Percentiles rank a stretch among this genome's conserved stretches.
Conservation (phyloP, 2,329 filamentous ascomycete species). For the Penicillium paneum region DNA sequence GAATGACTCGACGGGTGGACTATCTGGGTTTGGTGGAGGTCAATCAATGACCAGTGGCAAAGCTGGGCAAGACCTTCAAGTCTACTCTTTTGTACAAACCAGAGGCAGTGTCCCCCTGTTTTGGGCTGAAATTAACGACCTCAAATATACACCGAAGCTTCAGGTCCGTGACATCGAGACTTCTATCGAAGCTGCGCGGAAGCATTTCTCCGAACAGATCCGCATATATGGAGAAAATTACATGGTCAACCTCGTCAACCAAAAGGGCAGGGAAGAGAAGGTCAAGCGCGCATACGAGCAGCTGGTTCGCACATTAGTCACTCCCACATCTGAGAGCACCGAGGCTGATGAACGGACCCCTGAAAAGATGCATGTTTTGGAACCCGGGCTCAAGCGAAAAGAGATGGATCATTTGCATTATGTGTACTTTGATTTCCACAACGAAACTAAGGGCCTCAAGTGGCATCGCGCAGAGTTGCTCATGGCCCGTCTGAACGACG, state of each 20-base stretch:
- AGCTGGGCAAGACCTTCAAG: constrained; percentile 73
- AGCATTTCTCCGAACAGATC: constrained; percentile 93
- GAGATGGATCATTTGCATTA: constrained; percentile 86
- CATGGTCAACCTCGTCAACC: constrained; percentile 94
- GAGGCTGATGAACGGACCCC: constrained; percentile 64
- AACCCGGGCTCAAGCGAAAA: constrained; percentile 58
- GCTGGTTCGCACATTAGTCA: constrained; percentile 73
- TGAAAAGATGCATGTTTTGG: constrained; percentile 79
- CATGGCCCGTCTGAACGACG: constrained; percentile 74
- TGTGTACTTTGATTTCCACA: constrained; percentile 97
- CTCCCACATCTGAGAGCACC: constrained; percentile 63
- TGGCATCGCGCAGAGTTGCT: constrained; percentile 90
- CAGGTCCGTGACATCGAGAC: constrained; percentile 82
- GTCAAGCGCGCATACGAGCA: constrained; percentile 95
- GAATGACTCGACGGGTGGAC: constrained; percentile 72
- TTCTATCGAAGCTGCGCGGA: constrained; percentile 71
- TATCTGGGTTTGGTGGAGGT: constrained; percentile 77
- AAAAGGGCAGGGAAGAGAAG: constrained; percentile 82
- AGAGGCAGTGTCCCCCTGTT: constrained; percentile 92
- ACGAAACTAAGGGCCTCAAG: constrained; percentile 89
- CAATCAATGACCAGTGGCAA: constrained; percentile 72
- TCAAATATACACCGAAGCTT: constrained; percentile 86
- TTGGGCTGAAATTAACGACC: constrained; percentile 93
- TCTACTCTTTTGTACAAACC: constrained; percentile 93
- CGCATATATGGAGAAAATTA: constrained; percentile 93